Percentiles rank a stretch among this genome's conserved stretches.
These are phyloP conservation scores for Ganoderma lingzhi DNA, from an alignment of 1,284 basidiomycete species.

Conservation along the genomic window DNA sequence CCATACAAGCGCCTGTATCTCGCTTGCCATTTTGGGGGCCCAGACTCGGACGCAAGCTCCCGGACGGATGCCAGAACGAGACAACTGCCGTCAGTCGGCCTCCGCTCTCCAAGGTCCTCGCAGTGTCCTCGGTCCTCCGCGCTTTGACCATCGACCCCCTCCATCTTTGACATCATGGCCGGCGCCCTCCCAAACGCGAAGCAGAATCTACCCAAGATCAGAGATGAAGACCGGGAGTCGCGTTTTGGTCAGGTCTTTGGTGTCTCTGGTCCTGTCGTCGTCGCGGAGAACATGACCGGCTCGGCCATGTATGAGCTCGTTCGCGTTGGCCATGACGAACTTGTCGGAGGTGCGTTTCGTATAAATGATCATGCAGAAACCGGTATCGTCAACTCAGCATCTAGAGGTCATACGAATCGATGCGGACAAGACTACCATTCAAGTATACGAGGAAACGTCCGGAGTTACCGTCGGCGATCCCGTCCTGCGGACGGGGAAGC, in stretches of 20 bases:
- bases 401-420: constrained; percentile 98
- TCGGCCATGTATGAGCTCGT: constrained; percentile 98
- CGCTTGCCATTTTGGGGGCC: constrained; percentile 18
- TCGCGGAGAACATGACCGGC: constrained; percentile 96
- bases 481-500: constrained; percentile 96
- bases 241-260: constrained; percentile 93
- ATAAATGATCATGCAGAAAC: neutral
- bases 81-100: constrained; percentile 31
- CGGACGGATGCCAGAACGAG: constrained; percentile 17
- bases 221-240: constrained; percentile 90
- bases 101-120: constrained; percentile 4
- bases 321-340: constrained; percentile 95
- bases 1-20: constrained; percentile 3
- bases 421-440: constrained; percentile 96
- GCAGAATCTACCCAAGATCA: constrained; percentile 85
- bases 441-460: constrained; percentile 99
- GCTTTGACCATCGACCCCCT: constrained; percentile 17
- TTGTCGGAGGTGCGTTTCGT: constrained; percentile 82
- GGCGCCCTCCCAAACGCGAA: constrained; percentile 93
- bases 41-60: constrained; percentile 32
- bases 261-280: constrained; percentile 96
- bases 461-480: constrained; percentile 99
- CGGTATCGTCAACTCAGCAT: neutral
- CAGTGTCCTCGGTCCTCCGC: constrained; percentile 11
- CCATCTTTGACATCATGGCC: constrained; percentile 65